Conservation (phyloP, 2,329 filamentous ascomycete species). For the Clarireedia hainanense region DNA sequence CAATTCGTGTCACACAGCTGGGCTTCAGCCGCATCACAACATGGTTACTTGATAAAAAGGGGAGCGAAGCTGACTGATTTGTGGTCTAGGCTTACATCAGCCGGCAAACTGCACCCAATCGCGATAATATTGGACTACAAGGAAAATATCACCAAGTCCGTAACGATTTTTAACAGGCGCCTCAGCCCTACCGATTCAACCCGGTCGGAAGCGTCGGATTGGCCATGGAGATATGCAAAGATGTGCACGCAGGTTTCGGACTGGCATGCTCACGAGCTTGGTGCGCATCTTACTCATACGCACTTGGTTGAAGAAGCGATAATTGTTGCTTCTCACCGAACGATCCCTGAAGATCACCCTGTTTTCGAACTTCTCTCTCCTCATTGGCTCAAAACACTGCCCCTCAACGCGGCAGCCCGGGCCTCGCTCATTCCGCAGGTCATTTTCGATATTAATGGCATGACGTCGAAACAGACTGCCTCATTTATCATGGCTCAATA, state of each 20-base stretch:
- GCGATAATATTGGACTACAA: slow-evolving; percentile 42
- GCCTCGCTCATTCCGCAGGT: slow-evolving; percentile 37
- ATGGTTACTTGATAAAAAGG: neutral
- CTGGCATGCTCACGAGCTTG: slow-evolving; percentile 41
- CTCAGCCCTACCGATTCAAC: slow-evolving; percentile 27
- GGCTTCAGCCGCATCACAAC: too few relatives aligned
- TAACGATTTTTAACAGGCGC: slow-evolving; percentile 42
- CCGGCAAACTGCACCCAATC: slow-evolving; percentile 40
- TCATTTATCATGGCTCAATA: neutral
- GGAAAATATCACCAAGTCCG: slow-evolving; percentile 34
- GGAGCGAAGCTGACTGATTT: neutral
- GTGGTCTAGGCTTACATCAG: slow-evolving; percentile 6
- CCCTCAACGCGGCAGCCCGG: slow-evolving; percentile 41
- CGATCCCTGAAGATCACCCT: slow-evolving; percentile 34
- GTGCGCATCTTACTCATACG: slow-evolving; percentile 37
- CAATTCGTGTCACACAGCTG: neutral
- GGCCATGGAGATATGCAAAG: slow-evolving; percentile 46
- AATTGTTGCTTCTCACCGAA: slow-evolving; percentile 39
- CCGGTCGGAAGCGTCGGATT: slow-evolving; percentile 35
- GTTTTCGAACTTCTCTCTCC: slow-evolving; percentile 38
- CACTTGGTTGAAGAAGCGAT: slow-evolving; percentile 42
- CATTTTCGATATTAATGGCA: slow-evolving; percentile 31
- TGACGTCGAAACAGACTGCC: neutral
- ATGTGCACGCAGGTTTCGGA: slow-evolving; percentile 40
- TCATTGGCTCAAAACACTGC: slow-evolving; percentile 43